Base-by-base conservation (phyloP, 2,329 filamentous ascomycete species). In the Arthrobotrys musiformis region DNA sequence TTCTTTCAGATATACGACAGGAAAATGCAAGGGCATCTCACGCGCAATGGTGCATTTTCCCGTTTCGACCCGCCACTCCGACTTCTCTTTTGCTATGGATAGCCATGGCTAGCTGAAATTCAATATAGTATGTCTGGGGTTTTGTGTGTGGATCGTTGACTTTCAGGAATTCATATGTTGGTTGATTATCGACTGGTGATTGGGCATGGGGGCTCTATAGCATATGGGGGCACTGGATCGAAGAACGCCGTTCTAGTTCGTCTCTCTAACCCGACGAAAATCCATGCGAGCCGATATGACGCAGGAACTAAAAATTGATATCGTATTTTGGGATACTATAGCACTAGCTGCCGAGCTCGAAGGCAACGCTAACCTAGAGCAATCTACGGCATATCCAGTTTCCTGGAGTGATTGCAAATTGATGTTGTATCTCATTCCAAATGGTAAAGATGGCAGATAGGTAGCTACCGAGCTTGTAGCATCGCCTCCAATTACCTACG, bases 11-110 rank as follows among this genome's bases (percentile, higher is more conserved):
- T 73, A 73, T 73, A 58, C 35, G 15, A 60, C n/a, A n/a, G n/a
- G n/a, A 44, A 35, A 42, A 30, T 48, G 70, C 54, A 68, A 68
- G 70, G 70, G 70, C 70, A n/a, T 60, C 60, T 50, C 22, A 58
- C 33, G 44, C 62, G 66, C 42, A 62, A 28, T 33, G 54, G 30
- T 42, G 35, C 37, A 74, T 28, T 62, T 42, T 61, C 42, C 37
- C 35, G 19, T 35, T 37, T 72, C 46, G 26, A 37, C 22, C 15
- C 9, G 7, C 50, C 35, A 13, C n/a, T n/a, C 15, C 3, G 26
- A 35, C 44, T 60, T n/a, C 40, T 30, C 37, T 19, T 33, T 9
- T 24, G 22, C 22, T 42, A 37, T 46, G 40, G 62, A 42, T 28
- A 61, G 70, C 22, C 52, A 37, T 46, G 40, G 62, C 52, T 28